These are phyloP conservation scores for Globisporangium camurandrum DNA, from an alignment of 352 stramenopile genomes.

Conservation along the genomic window DNA sequence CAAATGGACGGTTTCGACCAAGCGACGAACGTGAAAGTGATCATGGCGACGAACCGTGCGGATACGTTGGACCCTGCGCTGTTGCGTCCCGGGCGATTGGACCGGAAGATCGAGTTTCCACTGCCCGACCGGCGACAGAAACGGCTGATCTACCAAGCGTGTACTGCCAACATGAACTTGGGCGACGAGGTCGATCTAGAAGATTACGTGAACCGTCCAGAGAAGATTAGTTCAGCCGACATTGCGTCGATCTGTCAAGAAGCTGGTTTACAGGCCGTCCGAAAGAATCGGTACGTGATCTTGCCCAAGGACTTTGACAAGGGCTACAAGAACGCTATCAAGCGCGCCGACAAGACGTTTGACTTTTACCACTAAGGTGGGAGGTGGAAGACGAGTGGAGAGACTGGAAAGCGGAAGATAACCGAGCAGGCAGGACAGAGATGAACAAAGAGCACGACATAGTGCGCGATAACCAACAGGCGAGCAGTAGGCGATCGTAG, in stretches of 20 bases:
- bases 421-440: too few species aligned
- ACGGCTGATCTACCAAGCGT: slow-evolving; percentile 99
- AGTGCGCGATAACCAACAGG: too few species aligned
- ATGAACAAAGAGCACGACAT: too few species aligned
- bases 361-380: slow-evolving; percentile 94
- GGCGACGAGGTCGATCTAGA: slow-evolving; percentile 99
- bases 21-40: slow-evolving; percentile 99
- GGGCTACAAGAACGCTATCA: slow-evolving; percentile 99
- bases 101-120: slow-evolving; percentile 99
- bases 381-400: neutral
- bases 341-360: slow-evolving; percentile 98
- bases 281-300: slow-evolving; percentile 99
- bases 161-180: slow-evolving; percentile 99
- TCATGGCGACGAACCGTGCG: slow-evolving; percentile 99
- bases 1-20: slow-evolving; percentile 99
- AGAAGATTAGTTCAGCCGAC: slow-evolving; percentile 99
- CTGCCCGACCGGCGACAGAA: slow-evolving; percentile 98
- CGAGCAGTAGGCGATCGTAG: too few species aligned
- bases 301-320: slow-evolving; percentile 99
- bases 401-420: too few species aligned
- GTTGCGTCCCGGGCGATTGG: slow-evolving; percentile 95
- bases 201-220: slow-evolving; percentile 99
- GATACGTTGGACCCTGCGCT: slow-evolving; percentile 99
- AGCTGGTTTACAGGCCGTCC: slow-evolving; percentile 97
- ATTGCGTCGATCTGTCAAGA: slow-evolving; percentile 99